Conservation (phyloP, 2,329 filamentous ascomycete species). For the Alternaria ventricosa region DNA sequence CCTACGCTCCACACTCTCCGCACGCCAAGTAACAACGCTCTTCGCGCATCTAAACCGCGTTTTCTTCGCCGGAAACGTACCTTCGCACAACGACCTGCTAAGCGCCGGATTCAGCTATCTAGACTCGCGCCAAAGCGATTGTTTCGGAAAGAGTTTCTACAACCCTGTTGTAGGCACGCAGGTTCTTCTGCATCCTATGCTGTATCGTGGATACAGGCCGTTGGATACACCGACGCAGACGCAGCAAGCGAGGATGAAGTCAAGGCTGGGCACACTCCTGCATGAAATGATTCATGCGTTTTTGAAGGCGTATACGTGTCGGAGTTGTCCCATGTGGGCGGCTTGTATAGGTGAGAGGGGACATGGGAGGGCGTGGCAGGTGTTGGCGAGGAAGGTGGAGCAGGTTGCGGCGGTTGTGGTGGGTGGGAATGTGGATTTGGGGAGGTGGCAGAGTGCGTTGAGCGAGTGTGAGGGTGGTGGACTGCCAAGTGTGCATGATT, state of each 20-base stretch:
- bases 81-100: conserved; percentile 5
- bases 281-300: conserved; percentile 28
- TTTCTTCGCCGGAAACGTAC: conserved; percentile 17
- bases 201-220: conserved; percentile 12
- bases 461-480: conserved; percentile 12
- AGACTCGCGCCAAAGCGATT: not conserved
- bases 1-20: conserved; percentile 13
- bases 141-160: conserved; percentile 18
- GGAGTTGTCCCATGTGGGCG: conserved; percentile 15
- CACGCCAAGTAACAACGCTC: conserved; percentile 8
- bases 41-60: conserved; percentile 17
- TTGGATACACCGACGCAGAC: not conserved
- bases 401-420: conserved; percentile 21
- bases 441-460: conserved; percentile 18
- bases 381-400: conserved; percentile 23
- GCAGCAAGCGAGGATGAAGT: not conserved
- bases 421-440: conserved; percentile 18
- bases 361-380: conserved; percentile 28
- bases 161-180: conserved; percentile 22
- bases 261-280: conserved; percentile 17
- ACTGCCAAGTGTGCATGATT: conserved; percentile 23
- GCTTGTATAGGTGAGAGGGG: conserved; percentile 8
- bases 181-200: conserved; percentile 15
- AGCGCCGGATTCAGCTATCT: conserved; percentile 18
- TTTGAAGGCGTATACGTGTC: conserved; percentile 22